Percentiles rank a stretch among this genome's conserved stretches.
phyloP scores from a whole-genome alignment of 495 filamentous ascomycete genomes.

The Penicillium maclennaniae region DNA sequence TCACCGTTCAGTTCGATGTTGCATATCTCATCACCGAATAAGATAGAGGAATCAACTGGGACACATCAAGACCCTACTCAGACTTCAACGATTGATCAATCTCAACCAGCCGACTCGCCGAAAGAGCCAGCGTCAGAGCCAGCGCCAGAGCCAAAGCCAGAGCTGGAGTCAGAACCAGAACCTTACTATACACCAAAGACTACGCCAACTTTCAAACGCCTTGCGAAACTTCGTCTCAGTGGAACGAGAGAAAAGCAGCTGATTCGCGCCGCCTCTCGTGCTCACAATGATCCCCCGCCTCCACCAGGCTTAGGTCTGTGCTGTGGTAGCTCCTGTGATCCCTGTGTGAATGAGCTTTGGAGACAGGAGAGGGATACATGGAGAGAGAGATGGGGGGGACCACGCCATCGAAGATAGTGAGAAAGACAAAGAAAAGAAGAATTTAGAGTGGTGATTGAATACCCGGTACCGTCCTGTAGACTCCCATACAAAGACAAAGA shows the following conservation, averaged over 20 bases:
- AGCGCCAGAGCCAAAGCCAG: background rate
- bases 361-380: slow-evolving; percentile 37
- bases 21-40: background rate
- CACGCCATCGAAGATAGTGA: slow-evolving; percentile 14
- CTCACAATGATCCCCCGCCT: slow-evolving; percentile 35
- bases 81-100: background rate
- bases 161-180: slow-evolving; percentile 9
- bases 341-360: slow-evolving; percentile 42
- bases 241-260: slow-evolving; percentile 39
- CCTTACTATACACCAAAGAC: slow-evolving; percentile 26
- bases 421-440: slow-evolving; percentile 16
- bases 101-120: background rate
- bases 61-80: background rate
- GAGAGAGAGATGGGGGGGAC: slow-evolving; percentile 40
- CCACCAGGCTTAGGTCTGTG: slow-evolving; percentile 36
- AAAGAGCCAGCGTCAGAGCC: background rate
- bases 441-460: slow-evolving; percentile 19
- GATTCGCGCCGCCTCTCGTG: slow-evolving; percentile 32
- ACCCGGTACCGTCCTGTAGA: background rate
- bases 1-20: slow-evolving; percentile 1
- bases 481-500: too few relatives aligned
- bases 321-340: slow-evolving; percentile 43
- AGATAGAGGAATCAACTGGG: background rate
- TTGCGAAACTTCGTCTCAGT: slow-evolving; percentile 30
- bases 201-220: slow-evolving; percentile 29